Conservation (phyloP, 768 basidiomycete species). For the Calocybe indica region DNA sequence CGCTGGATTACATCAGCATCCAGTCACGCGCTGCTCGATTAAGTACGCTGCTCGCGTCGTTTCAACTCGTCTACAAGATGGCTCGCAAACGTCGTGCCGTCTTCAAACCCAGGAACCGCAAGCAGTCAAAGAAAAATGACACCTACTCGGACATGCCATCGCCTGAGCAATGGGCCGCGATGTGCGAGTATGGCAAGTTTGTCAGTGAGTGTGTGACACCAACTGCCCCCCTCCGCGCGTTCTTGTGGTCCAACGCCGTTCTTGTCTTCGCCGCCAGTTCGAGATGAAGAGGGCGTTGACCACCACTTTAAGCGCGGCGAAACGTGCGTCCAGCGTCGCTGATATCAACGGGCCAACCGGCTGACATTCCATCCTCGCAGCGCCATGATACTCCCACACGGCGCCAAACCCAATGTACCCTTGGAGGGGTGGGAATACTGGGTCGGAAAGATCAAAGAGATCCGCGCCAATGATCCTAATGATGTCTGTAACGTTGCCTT, state of each 20-base stretch:
- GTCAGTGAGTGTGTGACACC: conserved; percentile 14
- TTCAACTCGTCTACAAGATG: too few relatives aligned
- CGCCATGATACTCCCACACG: conserved; percentile 36
- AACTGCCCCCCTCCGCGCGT: not conserved
- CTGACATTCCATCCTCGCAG: conserved; percentile 17
- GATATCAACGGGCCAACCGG: too few relatives aligned
- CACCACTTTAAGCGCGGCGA: conserved; percentile 25
- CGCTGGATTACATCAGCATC: too few relatives aligned
- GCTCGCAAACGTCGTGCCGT: too few relatives aligned
- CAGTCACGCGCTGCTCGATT: too few relatives aligned
- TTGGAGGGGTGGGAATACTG: conserved; percentile 37
- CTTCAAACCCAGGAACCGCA: too few relatives aligned
- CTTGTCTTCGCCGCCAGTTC: conserved; percentile 12
- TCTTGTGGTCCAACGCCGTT: not conserved
- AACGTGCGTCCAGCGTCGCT: conserved; percentile 21
- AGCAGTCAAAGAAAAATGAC: not conserved
- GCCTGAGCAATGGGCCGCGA: conserved; percentile 7
- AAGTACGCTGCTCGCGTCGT: too few relatives aligned
- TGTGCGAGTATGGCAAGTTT: conserved; percentile 16
- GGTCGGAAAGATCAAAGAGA: conserved; percentile 44
- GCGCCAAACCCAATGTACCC: conserved; percentile 13
- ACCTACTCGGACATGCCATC: conserved; percentile 12
- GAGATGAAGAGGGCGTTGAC: conserved; percentile 24
- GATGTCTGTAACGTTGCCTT: conserved; percentile 17
- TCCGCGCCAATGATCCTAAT: conserved; percentile 25